Conservation (phyloP, 768 basidiomycete genomes). For the Cantharellus cinnabarinus region DNA sequence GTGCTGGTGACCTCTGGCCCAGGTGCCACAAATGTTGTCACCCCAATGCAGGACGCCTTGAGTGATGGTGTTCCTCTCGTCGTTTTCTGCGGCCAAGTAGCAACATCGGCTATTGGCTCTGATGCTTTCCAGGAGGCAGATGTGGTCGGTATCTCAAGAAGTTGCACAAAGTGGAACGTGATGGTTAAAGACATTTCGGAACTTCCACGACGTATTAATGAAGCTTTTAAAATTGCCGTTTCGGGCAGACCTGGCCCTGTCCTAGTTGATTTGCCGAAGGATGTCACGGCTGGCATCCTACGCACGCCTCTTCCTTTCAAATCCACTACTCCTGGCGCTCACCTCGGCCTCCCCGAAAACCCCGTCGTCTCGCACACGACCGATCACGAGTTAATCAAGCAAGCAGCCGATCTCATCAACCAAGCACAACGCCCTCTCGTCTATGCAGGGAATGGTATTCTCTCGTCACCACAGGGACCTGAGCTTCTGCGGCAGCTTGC, state of each 20-base stretch:
- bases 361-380: conserved; percentile 40
- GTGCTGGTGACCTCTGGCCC: conserved; percentile 96
- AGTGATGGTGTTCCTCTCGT: conserved; percentile 87
- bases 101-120: conserved; percentile 95
- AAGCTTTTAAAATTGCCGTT: conserved; percentile 98
- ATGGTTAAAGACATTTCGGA: conserved; percentile 97
- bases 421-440: conserved; percentile 77
- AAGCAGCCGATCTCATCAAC: conserved; percentile 83
- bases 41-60: conserved; percentile 93
- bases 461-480: conserved; percentile 65
- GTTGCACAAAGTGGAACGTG: conserved; percentile 99
- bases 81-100: conserved; percentile 95
- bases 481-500: conserved; percentile 58
- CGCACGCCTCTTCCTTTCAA: conserved; percentile 68
- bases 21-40: conserved; percentile 93
- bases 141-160: conserved; percentile 83
- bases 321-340: conserved; percentile 62
- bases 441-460: conserved; percentile 82
- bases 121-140: conserved; percentile 99
- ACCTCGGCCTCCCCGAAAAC: conserved; percentile 52
- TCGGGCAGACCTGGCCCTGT: conserved; percentile 95
- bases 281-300: conserved; percentile 85
- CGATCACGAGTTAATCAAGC: conserved; percentile 47
- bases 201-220: conserved; percentile 87
- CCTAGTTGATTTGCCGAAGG: conserved; percentile 96